Evolutionary conservation across 2,329 filamentous ascomycete genomes (phyloP).

Genomic region (Sclerotinia subarctica): DNA sequence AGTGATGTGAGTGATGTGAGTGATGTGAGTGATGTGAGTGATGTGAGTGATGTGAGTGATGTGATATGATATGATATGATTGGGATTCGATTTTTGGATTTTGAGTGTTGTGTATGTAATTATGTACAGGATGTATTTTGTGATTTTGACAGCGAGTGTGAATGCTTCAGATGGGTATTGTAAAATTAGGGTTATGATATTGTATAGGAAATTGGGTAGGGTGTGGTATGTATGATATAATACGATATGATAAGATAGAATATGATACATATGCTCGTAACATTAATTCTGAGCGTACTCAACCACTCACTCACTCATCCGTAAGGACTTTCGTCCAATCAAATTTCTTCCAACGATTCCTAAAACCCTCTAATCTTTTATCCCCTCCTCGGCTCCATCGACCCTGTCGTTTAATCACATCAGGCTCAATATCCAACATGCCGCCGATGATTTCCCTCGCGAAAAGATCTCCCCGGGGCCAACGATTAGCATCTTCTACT

Average conservation of each 20-base stretch:
- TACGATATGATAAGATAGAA: not conserved
- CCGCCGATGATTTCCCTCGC: slow-evolving; percentile 88
- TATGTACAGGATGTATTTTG: not conserved
- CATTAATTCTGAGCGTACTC: not conserved
- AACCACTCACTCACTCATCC: slow-evolving; percentile 27
- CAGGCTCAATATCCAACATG: slow-evolving; percentile 79
- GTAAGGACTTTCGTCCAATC: slow-evolving; percentile 72
- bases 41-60: no score
- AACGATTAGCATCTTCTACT: slow-evolving; percentile 78
- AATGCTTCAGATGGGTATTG: not conserved
- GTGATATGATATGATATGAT: not conserved
- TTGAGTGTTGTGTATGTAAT: no score
- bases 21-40: no score
- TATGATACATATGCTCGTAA: not conserved
- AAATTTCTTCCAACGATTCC: slow-evolving; percentile 64
- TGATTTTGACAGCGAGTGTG: not conserved
- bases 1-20: no score
- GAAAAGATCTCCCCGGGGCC: slow-evolving; percentile 91
- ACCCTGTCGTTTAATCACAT: slow-evolving; percentile 86
- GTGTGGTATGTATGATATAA: slow-evolving; percentile 5
- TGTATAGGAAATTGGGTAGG: not conserved
- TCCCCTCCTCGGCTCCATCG: slow-evolving; percentile 65
- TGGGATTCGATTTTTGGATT: not conserved
- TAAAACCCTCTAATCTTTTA: slow-evolving; percentile 69
- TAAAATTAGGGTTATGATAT: slow-evolving; percentile 1